Conservation (phyloP, 2,329 filamentous ascomycete species). For the Diaporthe helianthi region DNA sequence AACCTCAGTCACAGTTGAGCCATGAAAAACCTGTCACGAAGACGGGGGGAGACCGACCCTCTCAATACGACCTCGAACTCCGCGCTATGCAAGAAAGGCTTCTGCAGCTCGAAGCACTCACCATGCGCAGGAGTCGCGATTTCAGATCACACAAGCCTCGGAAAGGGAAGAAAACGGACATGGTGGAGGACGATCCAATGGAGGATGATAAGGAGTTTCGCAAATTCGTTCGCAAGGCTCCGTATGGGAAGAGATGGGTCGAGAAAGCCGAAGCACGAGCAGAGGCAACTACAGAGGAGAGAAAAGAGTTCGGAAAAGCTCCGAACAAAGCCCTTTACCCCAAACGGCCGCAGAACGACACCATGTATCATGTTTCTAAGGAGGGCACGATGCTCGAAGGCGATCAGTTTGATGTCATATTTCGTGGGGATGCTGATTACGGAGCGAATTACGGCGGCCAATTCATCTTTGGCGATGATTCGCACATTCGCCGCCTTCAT, state of each 20-base stretch:
- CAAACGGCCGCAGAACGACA: background rate
- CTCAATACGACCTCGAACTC: no score
- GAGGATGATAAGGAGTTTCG: background rate
- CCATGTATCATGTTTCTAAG: background rate
- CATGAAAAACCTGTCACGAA: no score
- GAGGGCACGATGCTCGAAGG: background rate
- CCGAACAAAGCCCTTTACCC: no score
- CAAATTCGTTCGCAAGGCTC: background rate
- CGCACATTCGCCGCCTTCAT: no score
- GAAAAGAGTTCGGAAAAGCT: background rate
- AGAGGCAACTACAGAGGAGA: background rate
- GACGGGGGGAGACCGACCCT: no score
- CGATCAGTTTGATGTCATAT: background rate
- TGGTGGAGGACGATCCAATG: background rate
- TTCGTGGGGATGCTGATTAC: background rate
- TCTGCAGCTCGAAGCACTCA: no score
- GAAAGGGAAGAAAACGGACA: background rate
- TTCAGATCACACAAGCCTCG: background rate
- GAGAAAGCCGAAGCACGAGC: background rate
- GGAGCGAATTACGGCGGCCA: no score
- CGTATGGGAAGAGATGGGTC: background rate
- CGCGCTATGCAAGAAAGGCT: no score
- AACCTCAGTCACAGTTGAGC: no score
- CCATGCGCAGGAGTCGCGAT: no score
- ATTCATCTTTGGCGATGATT: no score